Evolutionary conservation across 495 filamentous ascomycete genomes (phyloP).

Genomic region (Trichoderma orchidacearum): DNA sequence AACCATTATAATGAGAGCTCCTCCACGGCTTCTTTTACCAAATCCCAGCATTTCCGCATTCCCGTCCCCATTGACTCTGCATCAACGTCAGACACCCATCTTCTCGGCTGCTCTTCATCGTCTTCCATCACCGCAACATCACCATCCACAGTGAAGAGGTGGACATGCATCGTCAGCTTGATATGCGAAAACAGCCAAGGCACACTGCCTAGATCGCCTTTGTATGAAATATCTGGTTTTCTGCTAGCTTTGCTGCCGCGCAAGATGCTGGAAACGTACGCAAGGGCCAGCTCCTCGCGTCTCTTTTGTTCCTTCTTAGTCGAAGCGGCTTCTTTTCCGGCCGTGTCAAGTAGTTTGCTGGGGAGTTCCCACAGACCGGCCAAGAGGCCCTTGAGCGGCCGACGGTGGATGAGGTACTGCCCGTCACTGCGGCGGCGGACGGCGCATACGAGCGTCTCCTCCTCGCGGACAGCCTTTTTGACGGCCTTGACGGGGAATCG

Average conservation of each 20-base stretch:
- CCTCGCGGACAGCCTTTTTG: conserved; percentile 28
- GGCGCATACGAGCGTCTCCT: conserved; percentile 30
- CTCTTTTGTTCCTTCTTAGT: conserved; percentile 8
- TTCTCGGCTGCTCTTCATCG: neutral
- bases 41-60: conserved; percentile 32
- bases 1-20: neutral
- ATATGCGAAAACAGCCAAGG: conserved; percentile 35
- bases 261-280: conserved; percentile 10
- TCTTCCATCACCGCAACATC: neutral
- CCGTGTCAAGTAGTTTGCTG: conserved; percentile 15
- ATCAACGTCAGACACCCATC: conserved; percentile 22
- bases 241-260: neutral
- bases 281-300: conserved; percentile 9
- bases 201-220: conserved; percentile 21
- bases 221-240: conserved; percentile 6
- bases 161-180: conserved; percentile 31
- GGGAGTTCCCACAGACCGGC: conserved; percentile 34
- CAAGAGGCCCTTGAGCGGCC: conserved; percentile 28
- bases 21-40: conserved; percentile 4
- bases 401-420: conserved; percentile 23
- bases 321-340: too few species aligned
- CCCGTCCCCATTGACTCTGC: conserved; percentile 32
- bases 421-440: conserved; percentile 20
- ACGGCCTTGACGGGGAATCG: conserved; percentile 24
- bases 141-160: conserved; percentile 17